phyloP scores from a whole-genome alignment of 257 asterid genomes.

The Plantago ovata region DNA sequence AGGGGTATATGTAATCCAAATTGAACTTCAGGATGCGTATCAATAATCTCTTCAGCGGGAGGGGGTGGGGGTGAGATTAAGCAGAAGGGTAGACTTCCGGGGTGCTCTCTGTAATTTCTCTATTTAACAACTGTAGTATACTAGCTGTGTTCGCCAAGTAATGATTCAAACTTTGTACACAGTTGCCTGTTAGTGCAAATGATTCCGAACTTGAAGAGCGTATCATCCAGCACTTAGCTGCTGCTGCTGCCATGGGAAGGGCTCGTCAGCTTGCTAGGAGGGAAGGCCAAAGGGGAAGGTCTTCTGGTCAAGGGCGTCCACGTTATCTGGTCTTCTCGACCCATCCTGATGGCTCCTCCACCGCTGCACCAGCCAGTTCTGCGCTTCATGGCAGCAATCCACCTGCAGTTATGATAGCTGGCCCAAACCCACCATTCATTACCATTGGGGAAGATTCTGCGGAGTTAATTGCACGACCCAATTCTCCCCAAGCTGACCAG shows the following conservation, averaged over 20 bases:
- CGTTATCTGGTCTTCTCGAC: constrained; percentile 70
- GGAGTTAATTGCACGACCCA: constrained; percentile 30
- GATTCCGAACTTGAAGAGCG: constrained; percentile 84
- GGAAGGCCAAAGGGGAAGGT: constrained; percentile 62
- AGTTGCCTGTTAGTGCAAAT: constrained; percentile 70
- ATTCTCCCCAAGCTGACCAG: constrained; percentile 39
- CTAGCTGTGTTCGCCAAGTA: neutral
- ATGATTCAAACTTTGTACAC: constrained; percentile 21
- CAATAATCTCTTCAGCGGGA: too few species aligned
- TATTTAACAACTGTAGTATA: too few species aligned
- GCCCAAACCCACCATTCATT: constrained; percentile 39
- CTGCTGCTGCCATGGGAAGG: constrained; percentile 93
- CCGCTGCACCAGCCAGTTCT: constrained; percentile 23
- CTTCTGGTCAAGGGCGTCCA: constrained; percentile 69
- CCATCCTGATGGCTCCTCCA: constrained; percentile 45
- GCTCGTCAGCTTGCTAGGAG: constrained; percentile 74
- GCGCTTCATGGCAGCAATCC: too few species aligned
- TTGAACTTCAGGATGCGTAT: too few species aligned
- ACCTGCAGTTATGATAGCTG: constrained; percentile 26
- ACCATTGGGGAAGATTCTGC: constrained; percentile 49
- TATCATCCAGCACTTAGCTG: constrained; percentile 84
- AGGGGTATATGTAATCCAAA: too few species aligned
- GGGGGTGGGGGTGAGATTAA: too few species aligned
- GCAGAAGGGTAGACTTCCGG: neutral
- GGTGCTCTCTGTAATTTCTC: neutral